Base-by-base conservation (phyloP, 768 basidiomycete species). In the Strobilomyces echinocephalus region DNA sequence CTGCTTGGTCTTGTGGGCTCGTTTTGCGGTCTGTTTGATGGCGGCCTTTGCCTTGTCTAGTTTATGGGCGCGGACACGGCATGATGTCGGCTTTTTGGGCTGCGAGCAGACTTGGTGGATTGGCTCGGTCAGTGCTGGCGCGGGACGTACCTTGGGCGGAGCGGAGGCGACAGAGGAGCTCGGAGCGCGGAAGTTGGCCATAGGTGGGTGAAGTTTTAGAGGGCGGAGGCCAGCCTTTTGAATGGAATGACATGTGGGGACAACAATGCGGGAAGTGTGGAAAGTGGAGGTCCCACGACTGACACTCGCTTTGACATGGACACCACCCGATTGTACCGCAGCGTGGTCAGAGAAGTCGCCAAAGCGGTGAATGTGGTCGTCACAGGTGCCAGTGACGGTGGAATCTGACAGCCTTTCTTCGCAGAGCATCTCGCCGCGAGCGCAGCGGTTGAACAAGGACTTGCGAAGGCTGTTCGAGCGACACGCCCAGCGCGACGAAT, bases 391-490 rank as follows among this genome's bases (percentile, higher is more conserved):
- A 41, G 26, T 31, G 44, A n/a, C 8, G 28, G 39, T 36, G 39
- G 2, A 20, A 8, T 3, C 46, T 52, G 50, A 57, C 56, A 8
- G n/a, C 10, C 4, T 8, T 14, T 33, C 44, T 43, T 39, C 44
- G 49, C 15, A 80, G 79, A 75, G 76, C 38, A 67, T 70, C 26
- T 57, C 59, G 43, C 67, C 74, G 4, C 68, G 70, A n/a, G 54
- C 67, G 20, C 63, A 66, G 7, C 61, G 78, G n/a, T n/a, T n/a
- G 50, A 77, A 76, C 67, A 67, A 62, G 41, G 78, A 74, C 60
- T 75, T 87, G 56, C 85, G 87, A 24, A 59, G 72, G 5, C 63
- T 87, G 46, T 76, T 83, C 31, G 80, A 82, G 58, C 69, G 72
- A 51, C 24, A 42, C 16, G 65, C 67, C 31, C 55, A 60, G 41